A percentile compares a stretch with the other conserved stretches of the same genome.
Conservation (phyloP, 2,329 filamentous ascomycete genomes). For the Trichoderma koningiopsis region DNA sequence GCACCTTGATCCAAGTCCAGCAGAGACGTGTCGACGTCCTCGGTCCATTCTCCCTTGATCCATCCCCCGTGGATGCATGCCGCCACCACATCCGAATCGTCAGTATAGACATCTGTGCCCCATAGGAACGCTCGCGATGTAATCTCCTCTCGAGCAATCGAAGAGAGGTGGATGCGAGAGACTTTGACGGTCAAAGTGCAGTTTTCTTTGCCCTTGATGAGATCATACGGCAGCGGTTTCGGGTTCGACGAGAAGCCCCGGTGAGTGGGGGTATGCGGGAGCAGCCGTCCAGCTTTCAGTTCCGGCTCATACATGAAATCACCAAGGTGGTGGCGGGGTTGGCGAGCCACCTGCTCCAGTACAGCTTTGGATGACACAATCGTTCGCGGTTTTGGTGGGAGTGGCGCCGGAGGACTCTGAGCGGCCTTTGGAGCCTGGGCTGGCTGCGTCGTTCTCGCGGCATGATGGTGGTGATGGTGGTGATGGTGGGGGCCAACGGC, state of each 20-base stretch:
- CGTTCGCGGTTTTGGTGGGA: conserved; percentile 64
- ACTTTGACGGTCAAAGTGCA: conserved; percentile 89
- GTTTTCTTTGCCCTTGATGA: conserved; percentile 75
- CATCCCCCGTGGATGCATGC: conserved; percentile 93
- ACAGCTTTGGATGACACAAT: conserved; percentile 70
- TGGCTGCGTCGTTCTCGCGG: conserved; percentile 35
- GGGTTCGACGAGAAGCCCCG: conserved; percentile 59
- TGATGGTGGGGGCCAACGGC: conserved; percentile 39
- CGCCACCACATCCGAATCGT: conserved; percentile 91
- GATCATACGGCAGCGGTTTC: conserved; percentile 73
- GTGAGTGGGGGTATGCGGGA: conserved; percentile 44
- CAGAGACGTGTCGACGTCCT: conserved; percentile 71
- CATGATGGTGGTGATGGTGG: conserved; percentile 54
- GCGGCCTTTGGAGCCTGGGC: conserved; percentile 33
- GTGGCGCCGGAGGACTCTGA: conserved; percentile 32
- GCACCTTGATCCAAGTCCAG: conserved; percentile 56
- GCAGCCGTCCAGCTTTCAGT: conserved; percentile 56
- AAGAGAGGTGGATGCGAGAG: conserved; percentile 73
- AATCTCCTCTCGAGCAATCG: conserved; percentile 76
- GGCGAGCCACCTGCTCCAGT: conserved; percentile 68
- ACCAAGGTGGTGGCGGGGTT: conserved; percentile 78
- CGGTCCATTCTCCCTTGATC: conserved; percentile 84
- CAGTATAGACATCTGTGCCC: conserved; percentile 93
- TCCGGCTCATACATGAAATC: conserved; percentile 78
- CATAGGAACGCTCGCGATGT: conserved; percentile 79